Percentiles rank a stretch among this genome's conserved stretches.
Conservation (phyloP, 805 yeast genomes). For the Ogataea henricii region DNA sequence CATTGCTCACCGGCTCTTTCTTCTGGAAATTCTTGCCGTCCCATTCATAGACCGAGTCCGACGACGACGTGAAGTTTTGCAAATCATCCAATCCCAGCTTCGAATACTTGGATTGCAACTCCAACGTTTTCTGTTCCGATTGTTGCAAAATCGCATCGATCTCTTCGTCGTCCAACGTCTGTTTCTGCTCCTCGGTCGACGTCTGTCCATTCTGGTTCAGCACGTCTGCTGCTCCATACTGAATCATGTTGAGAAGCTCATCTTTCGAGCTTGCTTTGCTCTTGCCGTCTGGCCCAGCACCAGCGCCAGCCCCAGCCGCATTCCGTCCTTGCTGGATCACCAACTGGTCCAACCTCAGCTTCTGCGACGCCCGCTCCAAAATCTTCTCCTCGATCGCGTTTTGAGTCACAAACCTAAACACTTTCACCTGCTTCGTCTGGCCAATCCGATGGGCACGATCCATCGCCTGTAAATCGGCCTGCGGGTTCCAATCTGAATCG, state of each 20-base stretch:
- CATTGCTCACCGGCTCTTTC: slow-evolving; percentile 46
- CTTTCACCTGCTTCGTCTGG: slow-evolving; percentile 80
- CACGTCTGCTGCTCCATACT: slow-evolving; percentile 75
- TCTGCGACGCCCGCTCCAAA: slow-evolving; percentile 79
- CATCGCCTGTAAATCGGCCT: slow-evolving; percentile 88
- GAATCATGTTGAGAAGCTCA: slow-evolving; percentile 79
- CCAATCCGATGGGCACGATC: slow-evolving; percentile 90
- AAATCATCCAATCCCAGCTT: slow-evolving; percentile 74
- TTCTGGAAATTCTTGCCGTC: slow-evolving; percentile 80
- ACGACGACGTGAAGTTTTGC: slow-evolving; percentile 63
- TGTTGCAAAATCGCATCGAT: slow-evolving; percentile 60
- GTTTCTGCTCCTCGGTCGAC: slow-evolving; percentile 32
- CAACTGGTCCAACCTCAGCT: slow-evolving; percentile 74
- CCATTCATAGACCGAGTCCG: slow-evolving; percentile 78
- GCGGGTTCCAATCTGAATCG: slow-evolving; percentile 90
- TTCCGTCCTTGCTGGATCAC: slow-evolving; percentile 74
- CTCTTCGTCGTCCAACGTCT: slow-evolving; percentile 51
- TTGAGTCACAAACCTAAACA: slow-evolving; percentile 75
- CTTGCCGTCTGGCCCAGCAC: slow-evolving; percentile 23
- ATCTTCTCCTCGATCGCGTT: slow-evolving; percentile 85
- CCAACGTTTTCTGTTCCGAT: slow-evolving; percentile 65
- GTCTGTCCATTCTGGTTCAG: slow-evolving; percentile 37
- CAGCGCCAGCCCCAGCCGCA: not conserved
- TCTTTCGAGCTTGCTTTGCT: slow-evolving; percentile 57
- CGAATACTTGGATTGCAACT: slow-evolving; percentile 62